These are phyloP conservation scores for Botrytis fragariae DNA, from an alignment of 2,329 filamentous ascomycete genomes.

Conservation along the genomic window DNA sequence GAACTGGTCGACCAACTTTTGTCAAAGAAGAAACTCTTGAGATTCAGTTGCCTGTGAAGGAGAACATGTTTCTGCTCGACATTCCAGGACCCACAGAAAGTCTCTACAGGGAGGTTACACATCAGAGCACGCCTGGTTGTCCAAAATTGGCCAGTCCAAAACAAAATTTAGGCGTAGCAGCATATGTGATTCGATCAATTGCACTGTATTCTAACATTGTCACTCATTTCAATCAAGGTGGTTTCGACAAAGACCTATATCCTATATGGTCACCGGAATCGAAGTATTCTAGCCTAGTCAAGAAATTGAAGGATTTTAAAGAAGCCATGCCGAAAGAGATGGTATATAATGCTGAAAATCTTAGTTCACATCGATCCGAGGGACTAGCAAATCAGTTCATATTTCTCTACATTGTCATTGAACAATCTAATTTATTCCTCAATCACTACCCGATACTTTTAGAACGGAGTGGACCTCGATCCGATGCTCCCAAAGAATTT, in stretches of 20 bases:
- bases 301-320: conserved; percentile 69
- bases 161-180: conserved; percentile 91
- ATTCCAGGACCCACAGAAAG: conserved; percentile 86
- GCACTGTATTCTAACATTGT: conserved; percentile 88
- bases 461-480: conserved; percentile 60
- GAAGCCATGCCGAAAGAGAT: conserved; percentile 66
- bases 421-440: conserved; percentile 87
- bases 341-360: conserved; percentile 76
- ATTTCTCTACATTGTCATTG: conserved; percentile 84
- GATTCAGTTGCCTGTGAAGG: conserved; percentile 87
- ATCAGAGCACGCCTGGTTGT: conserved; percentile 60
- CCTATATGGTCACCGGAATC: conserved; percentile 84
- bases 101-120: conserved; percentile 67
- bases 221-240: conserved; percentile 85
- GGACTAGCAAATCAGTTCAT: conserved; percentile 88
- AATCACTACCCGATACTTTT: conserved; percentile 74
- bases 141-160: conserved; percentile 63
- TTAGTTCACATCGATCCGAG: conserved; percentile 80
- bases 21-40: conserved; percentile 85
- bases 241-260: conserved; percentile 72
- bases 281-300: conserved; percentile 66
- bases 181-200: conserved; percentile 82
- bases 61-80: conserved; percentile 85
- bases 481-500: conserved; percentile 67
- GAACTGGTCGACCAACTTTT: conserved; percentile 87